Conservation (phyloP, 257 asterid genomes). For the Petrea volubilis region DNA sequence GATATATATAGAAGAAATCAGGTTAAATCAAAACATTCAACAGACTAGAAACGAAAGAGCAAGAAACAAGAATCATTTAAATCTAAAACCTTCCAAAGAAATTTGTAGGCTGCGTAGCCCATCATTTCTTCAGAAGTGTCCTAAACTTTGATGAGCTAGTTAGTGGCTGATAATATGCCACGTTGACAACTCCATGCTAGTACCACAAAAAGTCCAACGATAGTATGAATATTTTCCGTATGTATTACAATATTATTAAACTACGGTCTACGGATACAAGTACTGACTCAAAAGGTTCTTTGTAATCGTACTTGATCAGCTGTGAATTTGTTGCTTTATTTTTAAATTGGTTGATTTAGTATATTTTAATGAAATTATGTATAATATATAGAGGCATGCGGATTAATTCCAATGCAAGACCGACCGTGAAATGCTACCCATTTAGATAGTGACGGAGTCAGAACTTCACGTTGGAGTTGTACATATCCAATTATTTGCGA, state of each 20-base stretch:
- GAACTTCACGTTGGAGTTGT: no score
- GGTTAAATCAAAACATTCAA: not conserved
- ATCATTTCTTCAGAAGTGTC: slow-evolving; percentile 16
- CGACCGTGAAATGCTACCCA: no score
- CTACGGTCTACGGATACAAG: not conserved
- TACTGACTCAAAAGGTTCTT: not conserved
- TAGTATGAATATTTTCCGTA: not conserved
- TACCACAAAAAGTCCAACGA: not conserved
- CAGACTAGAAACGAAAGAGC: not conserved
- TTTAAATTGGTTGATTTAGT: no score
- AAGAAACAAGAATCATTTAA: slow-evolving; percentile 11
- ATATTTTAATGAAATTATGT: no score
- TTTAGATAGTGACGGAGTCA: no score
- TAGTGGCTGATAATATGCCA: slow-evolving; percentile 40
- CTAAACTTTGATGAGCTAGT: not conserved
- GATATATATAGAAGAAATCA: not conserved
- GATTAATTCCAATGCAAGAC: no score
- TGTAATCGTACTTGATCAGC: no score
- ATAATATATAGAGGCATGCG: no score
- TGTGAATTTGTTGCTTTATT: no score
- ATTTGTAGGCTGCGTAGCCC: not conserved
- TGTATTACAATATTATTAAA: not conserved
- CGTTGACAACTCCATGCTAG: slow-evolving; percentile 33
- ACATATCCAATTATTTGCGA: no score
- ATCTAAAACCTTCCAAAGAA: slow-evolving; percentile 19